Evolutionary conservation across 1,284 basidiomycete genomes (phyloP).

Genomic region (Peniophora sp.): DNA sequence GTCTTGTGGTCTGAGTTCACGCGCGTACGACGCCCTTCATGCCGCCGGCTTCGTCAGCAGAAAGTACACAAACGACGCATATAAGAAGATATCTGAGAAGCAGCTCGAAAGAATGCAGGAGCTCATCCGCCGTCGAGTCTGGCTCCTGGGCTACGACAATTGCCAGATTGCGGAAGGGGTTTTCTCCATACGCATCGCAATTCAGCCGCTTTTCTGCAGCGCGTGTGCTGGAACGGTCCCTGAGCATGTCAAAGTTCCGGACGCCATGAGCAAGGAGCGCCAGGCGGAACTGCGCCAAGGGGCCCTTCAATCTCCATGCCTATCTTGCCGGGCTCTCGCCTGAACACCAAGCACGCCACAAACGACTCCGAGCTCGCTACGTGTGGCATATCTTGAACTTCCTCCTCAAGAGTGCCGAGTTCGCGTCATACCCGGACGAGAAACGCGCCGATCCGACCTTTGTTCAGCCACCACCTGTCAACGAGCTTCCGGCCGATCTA

Average conservation of each 20-base stretch:
- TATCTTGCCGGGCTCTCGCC: constrained; percentile 13
- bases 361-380: constrained; percentile 1
- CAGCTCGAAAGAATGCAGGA: not conserved
- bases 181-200: constrained; percentile 26
- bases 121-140: constrained; percentile 15
- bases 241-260: constrained; percentile 11
- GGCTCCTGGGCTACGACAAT: constrained; percentile 29
- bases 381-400: constrained; percentile 2
- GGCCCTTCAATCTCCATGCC: constrained; percentile 15
- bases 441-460: not conserved
- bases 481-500: not conserved
- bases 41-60: constrained; percentile 17
- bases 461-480: not conserved
- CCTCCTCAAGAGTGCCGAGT: constrained; percentile 3
- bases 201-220: constrained; percentile 26
- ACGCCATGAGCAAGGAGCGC: too few species aligned
- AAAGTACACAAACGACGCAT: constrained; percentile 15
- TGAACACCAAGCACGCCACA: constrained; percentile 11
- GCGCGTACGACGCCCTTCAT: constrained; percentile 19
- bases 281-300: constrained; percentile 14
- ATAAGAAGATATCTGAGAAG: constrained; percentile 1
- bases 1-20: constrained; percentile 15
- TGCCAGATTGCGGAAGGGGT: constrained; percentile 25
- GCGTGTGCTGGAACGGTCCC: constrained; percentile 24
- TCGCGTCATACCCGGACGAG: not conserved